Conservation (phyloP, 139 green algal genomes). For the Closterium sp. region DNA sequence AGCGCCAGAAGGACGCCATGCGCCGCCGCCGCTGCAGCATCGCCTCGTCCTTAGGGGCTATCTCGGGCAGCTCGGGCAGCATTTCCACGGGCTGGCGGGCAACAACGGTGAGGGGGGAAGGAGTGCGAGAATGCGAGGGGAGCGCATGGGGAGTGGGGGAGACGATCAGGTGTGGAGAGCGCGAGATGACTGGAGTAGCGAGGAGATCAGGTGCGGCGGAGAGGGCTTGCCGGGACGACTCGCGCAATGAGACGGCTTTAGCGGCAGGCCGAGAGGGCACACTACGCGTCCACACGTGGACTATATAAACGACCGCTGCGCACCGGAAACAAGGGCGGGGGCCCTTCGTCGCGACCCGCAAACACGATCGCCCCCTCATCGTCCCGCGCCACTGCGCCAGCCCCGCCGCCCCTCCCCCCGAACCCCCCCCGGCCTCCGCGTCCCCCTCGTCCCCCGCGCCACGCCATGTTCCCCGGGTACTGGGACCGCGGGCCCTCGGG, state of each 20-base stretch:
- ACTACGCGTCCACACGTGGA: background rate
- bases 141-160: background rate
- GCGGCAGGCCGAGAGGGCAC: background rate
- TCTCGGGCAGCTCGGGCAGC: background rate
- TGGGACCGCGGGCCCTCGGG: background rate
- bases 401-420: background rate
- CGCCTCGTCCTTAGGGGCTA: background rate
- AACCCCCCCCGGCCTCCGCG: background rate
- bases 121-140: too few species aligned
- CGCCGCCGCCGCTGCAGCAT: background rate
- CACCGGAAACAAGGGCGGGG: background rate
- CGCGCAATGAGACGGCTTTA: background rate
- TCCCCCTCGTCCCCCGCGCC: background rate
- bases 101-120: background rate
- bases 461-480: background rate
- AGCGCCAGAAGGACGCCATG: background rate
- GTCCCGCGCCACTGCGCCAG: background rate
- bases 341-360: background rate
- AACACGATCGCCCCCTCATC: background rate
- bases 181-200: too few species aligned
- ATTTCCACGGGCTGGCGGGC: background rate
- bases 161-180: background rate
- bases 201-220: too few species aligned
- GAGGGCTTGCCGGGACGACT: background rate
- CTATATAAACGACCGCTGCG: background rate